Evolutionary conservation across 495 filamentous ascomycete species (phyloP), one percentile per base, ranked within the genome.

Genomic region (Aspergillus leporis): DNA sequence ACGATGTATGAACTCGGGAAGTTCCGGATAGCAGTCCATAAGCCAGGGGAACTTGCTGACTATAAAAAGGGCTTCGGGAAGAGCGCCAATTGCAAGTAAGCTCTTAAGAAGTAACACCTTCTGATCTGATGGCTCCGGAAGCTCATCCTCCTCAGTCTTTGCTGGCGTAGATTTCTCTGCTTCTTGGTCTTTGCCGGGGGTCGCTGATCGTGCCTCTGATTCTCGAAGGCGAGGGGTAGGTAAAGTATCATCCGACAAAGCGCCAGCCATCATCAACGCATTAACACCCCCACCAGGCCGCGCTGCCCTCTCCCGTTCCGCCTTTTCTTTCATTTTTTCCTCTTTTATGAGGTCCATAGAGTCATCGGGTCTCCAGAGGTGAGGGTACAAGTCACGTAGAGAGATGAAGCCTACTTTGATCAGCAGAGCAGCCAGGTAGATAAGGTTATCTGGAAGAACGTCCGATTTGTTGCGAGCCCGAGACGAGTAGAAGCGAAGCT

Each of bases 321-420:
- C 85, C 59, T 96, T 87, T 64, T 94, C 92, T 55, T 87, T 85
- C 70, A 85, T 77, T 61, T 87, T 86, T 58, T 85, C 79, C 23
- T 82, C 78, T 61, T 82, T 83, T 28, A 94, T 70, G 0, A 67
- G 76, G 46, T 87, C 80, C 93, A 98, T 98, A 4, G 83, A 80
- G 19, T 90, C 86, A 61, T 98, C 93, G 0, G 80, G 77, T 21
- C 95, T 90, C 82, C 91, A 93, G 5, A 98, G 86, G 66, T 98
- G 95, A 36, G 93, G 87, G 70, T 97, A 97, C 21, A 99, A 77
- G 65, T 98, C 94, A 40, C 85, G 83, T 3, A 99, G 78, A n/a
- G 93, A 96, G 58, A 99, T 92, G 70, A 99, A 98, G 22, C 95
- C 95, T 50, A 96, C 88, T 72, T 98, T 98, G 74, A 99, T 97